Conservation (phyloP, 1,284 basidiomycete species). For the Schizophyllum commune region DNA sequence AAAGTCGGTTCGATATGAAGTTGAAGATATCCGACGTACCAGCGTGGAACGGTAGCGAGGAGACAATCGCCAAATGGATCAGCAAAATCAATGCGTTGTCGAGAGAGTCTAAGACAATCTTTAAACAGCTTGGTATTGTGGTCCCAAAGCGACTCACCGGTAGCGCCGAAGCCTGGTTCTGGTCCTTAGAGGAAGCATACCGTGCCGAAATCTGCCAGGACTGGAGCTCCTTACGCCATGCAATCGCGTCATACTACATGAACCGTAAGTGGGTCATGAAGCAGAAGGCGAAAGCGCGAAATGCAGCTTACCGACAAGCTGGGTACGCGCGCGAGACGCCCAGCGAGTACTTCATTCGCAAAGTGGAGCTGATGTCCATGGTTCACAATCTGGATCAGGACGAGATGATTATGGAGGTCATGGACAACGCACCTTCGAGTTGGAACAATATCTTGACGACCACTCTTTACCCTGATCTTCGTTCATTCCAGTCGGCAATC, state of each 20-base stretch:
- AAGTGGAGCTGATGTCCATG: constrained; percentile 15
- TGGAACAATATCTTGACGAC: constrained; percentile 17
- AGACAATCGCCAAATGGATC: background rate
- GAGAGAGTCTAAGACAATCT: background rate
- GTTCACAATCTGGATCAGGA: constrained; percentile 11
- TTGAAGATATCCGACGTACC: background rate
- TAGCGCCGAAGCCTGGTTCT: background rate
- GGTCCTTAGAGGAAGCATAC: background rate
- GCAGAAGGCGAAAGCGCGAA: constrained; percentile 16
- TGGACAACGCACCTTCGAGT: constrained; percentile 16
- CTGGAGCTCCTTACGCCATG: constrained; percentile 19
- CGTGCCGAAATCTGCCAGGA: constrained; percentile 3
- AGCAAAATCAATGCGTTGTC: background rate
- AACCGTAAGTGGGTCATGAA: constrained; percentile 21
- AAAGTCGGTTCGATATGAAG: background rate
- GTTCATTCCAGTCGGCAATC: constrained; percentile 14
- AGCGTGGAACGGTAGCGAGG: background rate
- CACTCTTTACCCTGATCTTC: constrained; percentile 5
- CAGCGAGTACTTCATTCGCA: constrained; percentile 22
- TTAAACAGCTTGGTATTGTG: background rate
- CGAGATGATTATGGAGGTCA: constrained; percentile 21
- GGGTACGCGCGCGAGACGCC: constrained; percentile 18
- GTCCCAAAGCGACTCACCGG: background rate
- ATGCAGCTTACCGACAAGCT: constrained; percentile 19
- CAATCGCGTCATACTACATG: constrained; percentile 22